These are phyloP conservation scores for Candida odintsovae DNA, from an alignment of 805 yeast genomes.

Conservation along the genomic window DNA sequence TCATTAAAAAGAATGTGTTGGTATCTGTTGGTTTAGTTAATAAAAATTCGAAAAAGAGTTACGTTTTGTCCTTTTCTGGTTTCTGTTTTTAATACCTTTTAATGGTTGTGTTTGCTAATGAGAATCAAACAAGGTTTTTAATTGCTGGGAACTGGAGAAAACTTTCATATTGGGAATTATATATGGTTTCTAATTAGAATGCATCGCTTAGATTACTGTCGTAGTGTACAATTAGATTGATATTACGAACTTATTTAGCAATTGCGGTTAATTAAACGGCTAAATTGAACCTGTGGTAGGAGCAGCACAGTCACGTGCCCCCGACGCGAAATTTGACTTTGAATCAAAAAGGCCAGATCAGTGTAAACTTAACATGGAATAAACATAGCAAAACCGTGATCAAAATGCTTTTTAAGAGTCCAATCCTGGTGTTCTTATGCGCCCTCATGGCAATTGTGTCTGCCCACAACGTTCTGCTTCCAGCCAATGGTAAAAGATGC, in stretches of 20 bases:
- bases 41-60: neutral
- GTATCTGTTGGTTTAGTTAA: neutral
- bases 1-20: neutral
- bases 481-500: constrained; percentile 82
- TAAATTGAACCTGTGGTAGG: no score
- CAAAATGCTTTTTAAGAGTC: neutral
- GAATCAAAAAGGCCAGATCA: neutral
- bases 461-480: constrained; percentile 80
- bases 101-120: neutral
- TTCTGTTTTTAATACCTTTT: neutral
- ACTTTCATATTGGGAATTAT: neutral
- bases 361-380: neutral
- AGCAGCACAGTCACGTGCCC: neutral
- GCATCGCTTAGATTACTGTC: neutral
- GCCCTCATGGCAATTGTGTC: constrained; percentile 12
- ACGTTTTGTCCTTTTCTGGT: neutral
- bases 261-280: neutral
- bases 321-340: neutral
- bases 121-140: neutral
- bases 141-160: neutral
- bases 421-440: neutral
- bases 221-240: neutral
- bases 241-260: no score
- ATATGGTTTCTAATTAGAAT: constrained; percentile 1
- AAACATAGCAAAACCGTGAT: neutral